Evolutionary conservation across 192 early-diverging fungal genomes (phyloP), one percentile per base, ranked within the genome.

Genomic region (Umbelopsis sp.): DNA sequence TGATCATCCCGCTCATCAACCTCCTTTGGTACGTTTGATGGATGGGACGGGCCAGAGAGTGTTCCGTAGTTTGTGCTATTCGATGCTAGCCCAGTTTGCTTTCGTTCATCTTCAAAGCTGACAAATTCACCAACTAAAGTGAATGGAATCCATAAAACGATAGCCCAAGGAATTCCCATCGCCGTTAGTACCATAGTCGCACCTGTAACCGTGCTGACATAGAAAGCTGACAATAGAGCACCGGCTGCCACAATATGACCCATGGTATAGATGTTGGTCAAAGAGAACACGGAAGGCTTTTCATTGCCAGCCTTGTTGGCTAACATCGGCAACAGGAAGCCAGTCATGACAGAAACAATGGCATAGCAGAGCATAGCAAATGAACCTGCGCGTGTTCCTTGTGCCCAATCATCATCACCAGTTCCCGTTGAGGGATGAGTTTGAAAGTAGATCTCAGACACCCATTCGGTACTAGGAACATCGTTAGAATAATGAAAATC

Each of bases 101-200:
- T 55, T 15, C 72, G 75, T 48, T 85, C 81, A 65, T 83, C 82
- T 74, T 84, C 84, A 22, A 75, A 74, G 21, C 80, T 79, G 12
- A 91, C 74, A 70, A 86, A 88, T 73, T 94, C 93, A 30, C 95
- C 95, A 1, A 99, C 84, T 46, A 99, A 81, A 0, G 94, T 86
- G 78, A 96, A 97, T 2, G 97, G 97, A 18, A 93, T 85, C 97
- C 97, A 99, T 68, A 92, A 80, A 18, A 88, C 87, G 27, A 94
- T 82, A 1, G 93, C 95, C 95, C 95, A 99, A 1, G 92, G 84
- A 50, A 98, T 81, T n/a, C 97, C 95, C 67, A 89, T 84, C 11
- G 86, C 47, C 1, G 91, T 89, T 68, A 98, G 82, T 16, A 95
- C 73, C 25, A 82, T 47, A 0, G 90, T 92, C 0, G 94, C 94